Percentiles rank a stretch among this genome's conserved stretches.
Evolutionary conservation across 208 protist species (phyloP).

Genomic region (Trypanosoma rangeli): DNA sequence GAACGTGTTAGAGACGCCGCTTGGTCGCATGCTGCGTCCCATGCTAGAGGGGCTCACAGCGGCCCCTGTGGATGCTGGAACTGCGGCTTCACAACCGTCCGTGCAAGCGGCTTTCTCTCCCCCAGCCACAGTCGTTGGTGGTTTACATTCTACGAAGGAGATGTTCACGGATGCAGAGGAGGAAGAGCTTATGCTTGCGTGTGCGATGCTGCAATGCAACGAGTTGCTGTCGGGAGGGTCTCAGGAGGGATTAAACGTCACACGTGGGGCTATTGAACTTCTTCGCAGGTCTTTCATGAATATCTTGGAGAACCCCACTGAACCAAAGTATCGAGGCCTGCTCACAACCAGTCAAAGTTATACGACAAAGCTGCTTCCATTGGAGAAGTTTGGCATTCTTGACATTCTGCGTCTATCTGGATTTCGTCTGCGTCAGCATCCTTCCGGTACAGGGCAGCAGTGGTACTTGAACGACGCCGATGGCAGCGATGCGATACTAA

Average conservation of each 20-base stretch:
- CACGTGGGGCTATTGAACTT: conserved; percentile 39
- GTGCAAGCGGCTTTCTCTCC: background rate
- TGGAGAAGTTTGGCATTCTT: conserved; percentile 61
- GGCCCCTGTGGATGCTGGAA: conserved; percentile 2
- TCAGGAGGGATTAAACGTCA: conserved; percentile 39
- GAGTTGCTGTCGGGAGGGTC: conserved; percentile 41
- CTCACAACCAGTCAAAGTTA: conserved; percentile 64
- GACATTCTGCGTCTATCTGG: conserved; percentile 62
- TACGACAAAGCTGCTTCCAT: conserved; percentile 50
- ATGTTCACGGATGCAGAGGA: conserved; percentile 57
- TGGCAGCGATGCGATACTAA: conserved; percentile 47
- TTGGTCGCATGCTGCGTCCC: conserved; percentile 79
- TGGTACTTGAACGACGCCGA: conserved; percentile 65
- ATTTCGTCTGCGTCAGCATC: conserved; percentile 52
- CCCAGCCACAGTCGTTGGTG: background rate
- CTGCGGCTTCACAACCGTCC: background rate
- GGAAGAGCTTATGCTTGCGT: conserved; percentile 54
- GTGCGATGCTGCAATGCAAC: conserved; percentile 72
- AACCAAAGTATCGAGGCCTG: conserved; percentile 57
- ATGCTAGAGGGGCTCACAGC: conserved; percentile 75
- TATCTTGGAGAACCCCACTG: conserved; percentile 51
- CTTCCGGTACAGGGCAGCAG: conserved; percentile 37
- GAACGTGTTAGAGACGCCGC: conserved; percentile 66
- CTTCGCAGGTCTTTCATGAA: conserved; percentile 49
- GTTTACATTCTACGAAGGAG: conserved; percentile 31